These are phyloP conservation scores for Gracilariopsis chorda DNA, from an alignment of 23 red algal genomes.

Conservation along the genomic window DNA sequence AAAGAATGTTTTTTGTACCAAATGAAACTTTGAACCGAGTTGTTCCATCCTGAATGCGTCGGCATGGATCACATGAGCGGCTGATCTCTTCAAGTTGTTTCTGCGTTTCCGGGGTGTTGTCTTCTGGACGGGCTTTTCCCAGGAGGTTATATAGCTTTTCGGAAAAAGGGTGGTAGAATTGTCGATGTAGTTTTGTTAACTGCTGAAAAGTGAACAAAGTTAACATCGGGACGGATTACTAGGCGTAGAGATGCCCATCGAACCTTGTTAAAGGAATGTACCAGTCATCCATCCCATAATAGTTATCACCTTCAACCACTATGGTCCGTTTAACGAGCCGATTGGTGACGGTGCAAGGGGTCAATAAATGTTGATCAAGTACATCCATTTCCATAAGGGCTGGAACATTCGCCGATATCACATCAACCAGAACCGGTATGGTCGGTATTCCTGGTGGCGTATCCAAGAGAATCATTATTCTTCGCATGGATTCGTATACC, in stretches of 20 bases:
- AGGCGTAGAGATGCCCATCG: background rate
- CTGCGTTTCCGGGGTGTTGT: background rate
- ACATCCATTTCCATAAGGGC: background rate
- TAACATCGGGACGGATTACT: background rate
- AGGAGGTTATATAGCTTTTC: background rate
- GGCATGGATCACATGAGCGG: background rate
- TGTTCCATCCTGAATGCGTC: background rate
- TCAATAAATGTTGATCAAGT: background rate
- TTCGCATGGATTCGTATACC: no score
- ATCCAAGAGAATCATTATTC: no score
- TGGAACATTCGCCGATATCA: background rate
- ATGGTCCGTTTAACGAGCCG: background rate
- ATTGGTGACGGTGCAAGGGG: background rate
- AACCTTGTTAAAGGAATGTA: background rate
- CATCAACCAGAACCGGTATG: no score
- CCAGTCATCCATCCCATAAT: no score
- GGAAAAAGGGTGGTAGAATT: conserved; percentile 4
- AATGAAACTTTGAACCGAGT: background rate
- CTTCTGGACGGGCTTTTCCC: background rate
- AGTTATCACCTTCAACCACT: no score
- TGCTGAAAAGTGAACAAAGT: background rate
- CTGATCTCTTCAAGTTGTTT: background rate
- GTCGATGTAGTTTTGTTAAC: background rate
- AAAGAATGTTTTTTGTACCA: background rate
- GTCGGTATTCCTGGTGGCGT: no score